A percentile compares a stretch with the other conserved stretches of the same genome.
Evolutionary conservation across 2,329 filamentous ascomycete genomes (phyloP).

Genomic region (Lanzia echinophila): DNA sequence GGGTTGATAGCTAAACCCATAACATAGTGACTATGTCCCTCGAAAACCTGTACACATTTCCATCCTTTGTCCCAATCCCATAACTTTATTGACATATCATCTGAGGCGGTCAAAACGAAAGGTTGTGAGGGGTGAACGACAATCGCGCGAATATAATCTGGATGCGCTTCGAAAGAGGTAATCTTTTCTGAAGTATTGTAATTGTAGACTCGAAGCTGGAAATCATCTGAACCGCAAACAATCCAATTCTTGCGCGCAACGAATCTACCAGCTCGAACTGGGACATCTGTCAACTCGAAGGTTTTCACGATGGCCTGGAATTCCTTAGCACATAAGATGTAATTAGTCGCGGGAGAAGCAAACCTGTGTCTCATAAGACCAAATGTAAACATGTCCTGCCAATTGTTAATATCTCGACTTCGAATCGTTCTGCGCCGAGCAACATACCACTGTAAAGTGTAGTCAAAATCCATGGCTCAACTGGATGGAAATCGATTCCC

Average conservation of each 20-base stretch:
- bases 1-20: constrained; percentile 97
- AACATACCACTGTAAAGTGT: constrained; percentile 86
- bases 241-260: constrained; percentile 99
- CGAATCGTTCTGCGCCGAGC: constrained; percentile 14
- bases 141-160: constrained; percentile 96
- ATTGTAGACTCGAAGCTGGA: constrained; percentile 84
- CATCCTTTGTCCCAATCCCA: constrained; percentile 99
- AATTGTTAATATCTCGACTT: constrained; percentile 23
- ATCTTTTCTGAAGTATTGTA: constrained; percentile 99
- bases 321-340: constrained; percentile 11
- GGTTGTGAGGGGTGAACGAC: constrained; percentile 92
- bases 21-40: constrained; percentile 93
- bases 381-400: constrained; percentile 95
- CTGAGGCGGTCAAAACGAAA: constrained; percentile 90
- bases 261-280: constrained; percentile 92
- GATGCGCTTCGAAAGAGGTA: constrained; percentile 92
- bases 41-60: constrained; percentile 93
- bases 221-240: constrained; percentile 90
- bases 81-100: constrained; percentile 97
- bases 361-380: constrained; percentile 91
- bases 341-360: constrained; percentile 8
- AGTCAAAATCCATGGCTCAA: constrained; percentile 93
- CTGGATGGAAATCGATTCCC: constrained; percentile 93
- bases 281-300: constrained; percentile 97
- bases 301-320: constrained; percentile 84